Conservation (phyloP, 1,139 yeast species). For the Yamadazyma songkhlaensis region DNA sequence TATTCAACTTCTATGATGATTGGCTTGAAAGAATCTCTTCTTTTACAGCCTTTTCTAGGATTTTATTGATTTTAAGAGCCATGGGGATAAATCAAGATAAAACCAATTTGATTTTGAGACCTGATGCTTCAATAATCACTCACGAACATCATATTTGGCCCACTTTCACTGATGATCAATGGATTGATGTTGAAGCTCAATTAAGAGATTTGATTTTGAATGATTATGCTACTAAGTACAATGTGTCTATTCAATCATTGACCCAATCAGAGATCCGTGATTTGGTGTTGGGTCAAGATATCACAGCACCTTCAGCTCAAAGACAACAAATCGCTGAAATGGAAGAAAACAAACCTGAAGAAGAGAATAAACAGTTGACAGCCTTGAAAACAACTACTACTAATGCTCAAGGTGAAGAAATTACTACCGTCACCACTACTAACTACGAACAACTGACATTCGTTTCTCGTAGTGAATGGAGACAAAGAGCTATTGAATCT, state of each 20-base stretch:
- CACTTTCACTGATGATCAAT: constrained; percentile 77
- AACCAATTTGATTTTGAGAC: constrained; percentile 71
- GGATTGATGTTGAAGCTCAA: constrained; percentile 87
- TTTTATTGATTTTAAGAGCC: constrained; percentile 76
- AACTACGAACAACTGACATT: constrained; percentile 84
- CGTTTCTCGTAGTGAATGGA: constrained; percentile 88
- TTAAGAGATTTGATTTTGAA: constrained; percentile 82
- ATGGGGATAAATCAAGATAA: constrained; percentile 74
- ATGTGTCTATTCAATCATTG: constrained; percentile 79
- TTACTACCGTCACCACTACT: constrained; percentile 89
- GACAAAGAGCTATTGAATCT: constrained; percentile 80
- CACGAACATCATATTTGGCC: constrained; percentile 94
- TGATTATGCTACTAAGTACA: constrained; percentile 83
- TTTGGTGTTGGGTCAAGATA: constrained; percentile 90
- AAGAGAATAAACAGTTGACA: constrained; percentile 47
- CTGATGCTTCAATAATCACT: constrained; percentile 67
- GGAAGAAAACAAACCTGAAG: constrained; percentile 43
- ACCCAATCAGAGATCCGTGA: constrained; percentile 95
- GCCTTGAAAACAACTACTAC: constrained; percentile 83
- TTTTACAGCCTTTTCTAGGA: constrained; percentile 89
- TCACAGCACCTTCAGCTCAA: constrained; percentile 82
- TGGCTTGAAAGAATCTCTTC: constrained; percentile 86
- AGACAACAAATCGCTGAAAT: constrained; percentile 77
- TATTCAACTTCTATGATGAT: constrained; percentile 90
- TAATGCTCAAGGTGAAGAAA: constrained; percentile 95